Evolutionary conservation across 768 basidiomycete genomes (phyloP).

Genomic region (Agaricus subrufescens): DNA sequence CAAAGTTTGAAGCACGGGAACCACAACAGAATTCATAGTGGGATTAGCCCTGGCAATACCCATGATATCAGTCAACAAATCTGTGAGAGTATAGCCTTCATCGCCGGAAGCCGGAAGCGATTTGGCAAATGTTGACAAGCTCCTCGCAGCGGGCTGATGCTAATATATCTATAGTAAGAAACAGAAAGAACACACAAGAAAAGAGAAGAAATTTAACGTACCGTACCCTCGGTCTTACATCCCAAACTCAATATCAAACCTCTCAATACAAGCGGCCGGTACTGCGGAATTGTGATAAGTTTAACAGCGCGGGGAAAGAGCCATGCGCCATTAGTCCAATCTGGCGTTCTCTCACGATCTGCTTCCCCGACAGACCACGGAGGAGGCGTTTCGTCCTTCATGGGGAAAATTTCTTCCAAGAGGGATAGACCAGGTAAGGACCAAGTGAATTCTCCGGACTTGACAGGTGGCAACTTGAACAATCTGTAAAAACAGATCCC

Average conservation of each 20-base stretch:
- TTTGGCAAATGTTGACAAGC: conserved; percentile 55
- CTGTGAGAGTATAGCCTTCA: conserved; percentile 40
- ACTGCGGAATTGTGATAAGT: conserved; percentile 57
- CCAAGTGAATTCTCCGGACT: conserved; percentile 43
- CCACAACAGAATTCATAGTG: conserved; percentile 63
- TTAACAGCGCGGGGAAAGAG: conserved; percentile 71
- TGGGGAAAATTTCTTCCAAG: conserved; percentile 49
- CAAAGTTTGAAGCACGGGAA: conserved; percentile 80
- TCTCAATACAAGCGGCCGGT: conserved; percentile 56
- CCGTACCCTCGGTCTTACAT: conserved; percentile 82
- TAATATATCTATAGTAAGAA: conserved; percentile 23
- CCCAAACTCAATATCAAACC: conserved; percentile 79
- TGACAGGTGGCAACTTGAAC: conserved; percentile 40
- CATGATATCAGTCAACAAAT: conserved; percentile 57
- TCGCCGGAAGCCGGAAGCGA: conserved; percentile 39
- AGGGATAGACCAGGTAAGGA: conserved; percentile 40
- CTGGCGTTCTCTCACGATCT: conserved; percentile 22
- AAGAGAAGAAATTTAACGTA: conserved; percentile 32
- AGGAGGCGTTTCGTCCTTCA: conserved; percentile 27
- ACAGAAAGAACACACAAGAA: not conserved
- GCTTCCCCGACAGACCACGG: conserved; percentile 19
- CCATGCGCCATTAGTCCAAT: conserved; percentile 73
- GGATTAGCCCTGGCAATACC: conserved; percentile 48
- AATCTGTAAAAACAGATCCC: conserved; percentile 57
- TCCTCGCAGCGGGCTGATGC: conserved; percentile 65